These are phyloP conservation scores for Elaeis guineensis DNA, from an alignment of 176 grass and related monocot genomes.

Conservation along the genomic window DNA sequence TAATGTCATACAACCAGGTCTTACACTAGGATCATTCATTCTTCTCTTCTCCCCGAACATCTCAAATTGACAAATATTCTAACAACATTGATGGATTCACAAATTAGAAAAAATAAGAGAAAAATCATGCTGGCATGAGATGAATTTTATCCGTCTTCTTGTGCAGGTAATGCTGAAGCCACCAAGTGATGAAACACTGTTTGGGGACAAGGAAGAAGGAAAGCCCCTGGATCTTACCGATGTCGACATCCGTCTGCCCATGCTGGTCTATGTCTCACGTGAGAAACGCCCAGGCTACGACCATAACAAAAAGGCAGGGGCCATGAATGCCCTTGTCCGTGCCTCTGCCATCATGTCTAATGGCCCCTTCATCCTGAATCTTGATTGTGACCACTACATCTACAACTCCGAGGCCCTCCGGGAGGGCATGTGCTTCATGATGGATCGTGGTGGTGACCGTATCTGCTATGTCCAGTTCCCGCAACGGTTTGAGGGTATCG, in stretches of 20 bases:
- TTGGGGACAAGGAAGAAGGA: slow-evolving; percentile 38
- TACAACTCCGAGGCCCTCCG: slow-evolving; percentile 72
- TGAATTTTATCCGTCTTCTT: no score
- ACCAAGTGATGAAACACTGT: slow-evolving; percentile 29
- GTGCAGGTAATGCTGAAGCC: slow-evolving; percentile 58
- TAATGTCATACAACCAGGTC: no score
- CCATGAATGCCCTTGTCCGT: slow-evolving; percentile 35
- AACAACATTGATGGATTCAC: no score
- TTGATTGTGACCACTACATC: slow-evolving; percentile 78
- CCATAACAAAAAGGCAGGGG: slow-evolving; percentile 25
- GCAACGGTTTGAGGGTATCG: slow-evolving; percentile 72
- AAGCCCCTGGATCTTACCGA: slow-evolving; percentile 49
- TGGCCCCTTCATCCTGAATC: slow-evolving; percentile 72
- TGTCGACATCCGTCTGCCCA: slow-evolving; percentile 49
- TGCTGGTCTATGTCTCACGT: slow-evolving; percentile 39
- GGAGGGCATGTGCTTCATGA: slow-evolving; percentile 78
- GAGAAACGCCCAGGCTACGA: slow-evolving; percentile 20
- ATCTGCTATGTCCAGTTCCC: slow-evolving; percentile 73
- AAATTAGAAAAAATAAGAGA: no score
- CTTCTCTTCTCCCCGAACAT: no score
- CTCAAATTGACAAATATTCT: no score
- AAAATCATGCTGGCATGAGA: no score
- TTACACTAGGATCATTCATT: no score
- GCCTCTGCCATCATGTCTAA: slow-evolving; percentile 57
- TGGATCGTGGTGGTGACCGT: slow-evolving; percentile 60